These are phyloP conservation scores for Podila minutissima DNA, from an alignment of 192 early-diverging fungal genomes.

Conservation along the genomic window DNA sequence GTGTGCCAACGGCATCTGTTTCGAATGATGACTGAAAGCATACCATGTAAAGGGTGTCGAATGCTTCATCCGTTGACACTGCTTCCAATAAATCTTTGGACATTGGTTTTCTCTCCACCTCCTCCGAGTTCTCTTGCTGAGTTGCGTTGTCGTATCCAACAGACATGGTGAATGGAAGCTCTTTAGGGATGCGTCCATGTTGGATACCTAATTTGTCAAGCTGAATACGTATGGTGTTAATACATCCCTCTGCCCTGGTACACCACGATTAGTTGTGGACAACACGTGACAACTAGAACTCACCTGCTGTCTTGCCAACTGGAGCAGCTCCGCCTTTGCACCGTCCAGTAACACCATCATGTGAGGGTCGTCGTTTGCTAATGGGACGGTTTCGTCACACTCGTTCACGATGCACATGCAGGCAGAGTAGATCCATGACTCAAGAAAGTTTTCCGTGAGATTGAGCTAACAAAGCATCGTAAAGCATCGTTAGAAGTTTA, in stretches of 20 bases:
- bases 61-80: conserved; percentile 63
- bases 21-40: not conserved
- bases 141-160: conserved; percentile 45
- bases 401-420: conserved; percentile 81
- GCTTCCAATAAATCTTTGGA: conserved; percentile 74
- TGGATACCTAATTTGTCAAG: conserved; percentile 79
- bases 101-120: conserved; percentile 57
- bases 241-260: not conserved
- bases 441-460: conserved; percentile 69
- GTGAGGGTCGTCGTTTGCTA: conserved; percentile 52
- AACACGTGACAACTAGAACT: not conserved
- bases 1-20: not conserved
- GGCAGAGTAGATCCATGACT: conserved; percentile 85
- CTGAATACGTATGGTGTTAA: conserved; percentile 44
- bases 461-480: conserved; percentile 41
- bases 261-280: not conserved
- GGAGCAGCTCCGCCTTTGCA: conserved; percentile 78
- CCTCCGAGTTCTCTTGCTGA: conserved; percentile 8
- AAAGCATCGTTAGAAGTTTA: not conserved
- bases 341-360: conserved; percentile 71
- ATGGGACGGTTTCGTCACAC: conserved; percentile 77
- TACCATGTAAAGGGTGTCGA: conserved; percentile 84
- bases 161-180: conserved; percentile 64
- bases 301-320: conserved; percentile 82
- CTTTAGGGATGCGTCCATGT: conserved; percentile 62